Conservation (phyloP, 192 early-diverging fungal species). For the Phycomyces blakesleeanus region DNA sequence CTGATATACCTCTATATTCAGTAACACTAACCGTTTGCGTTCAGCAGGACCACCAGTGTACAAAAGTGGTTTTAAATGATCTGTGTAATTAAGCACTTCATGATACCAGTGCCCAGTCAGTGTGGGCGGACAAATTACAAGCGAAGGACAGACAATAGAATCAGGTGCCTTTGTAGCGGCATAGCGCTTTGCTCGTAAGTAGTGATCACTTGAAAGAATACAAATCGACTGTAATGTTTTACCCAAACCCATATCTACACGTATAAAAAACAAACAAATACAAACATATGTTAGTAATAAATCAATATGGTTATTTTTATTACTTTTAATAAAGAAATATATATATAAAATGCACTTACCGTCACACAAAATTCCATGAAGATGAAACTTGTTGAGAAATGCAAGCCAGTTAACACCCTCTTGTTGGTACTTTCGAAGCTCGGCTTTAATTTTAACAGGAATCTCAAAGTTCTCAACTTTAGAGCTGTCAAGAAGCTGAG, state of each 20-base stretch:
- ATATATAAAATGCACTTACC: too few relatives aligned
- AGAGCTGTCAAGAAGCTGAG: slow-evolving; percentile 87
- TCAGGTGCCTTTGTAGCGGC: slow-evolving; percentile 55
- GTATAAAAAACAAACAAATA: neutral
- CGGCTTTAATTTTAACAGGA: slow-evolving; percentile 88
- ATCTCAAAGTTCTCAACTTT: slow-evolving; percentile 85
- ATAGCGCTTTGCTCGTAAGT: slow-evolving; percentile 60
- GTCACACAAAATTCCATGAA: slow-evolving; percentile 98
- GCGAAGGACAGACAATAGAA: slow-evolving; percentile 67
- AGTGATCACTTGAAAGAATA: slow-evolving; percentile 88
- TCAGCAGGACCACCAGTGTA: slow-evolving; percentile 85
- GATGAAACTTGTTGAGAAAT: slow-evolving; percentile 93
- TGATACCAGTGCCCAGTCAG: slow-evolving; percentile 95
- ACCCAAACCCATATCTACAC: slow-evolving; percentile 92
- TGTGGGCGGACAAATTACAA: slow-evolving; percentile 96
- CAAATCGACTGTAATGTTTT: slow-evolving; percentile 98
- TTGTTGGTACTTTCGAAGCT: slow-evolving; percentile 93
- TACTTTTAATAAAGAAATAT: too few relatives aligned
- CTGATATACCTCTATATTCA: slow-evolving; percentile 1
- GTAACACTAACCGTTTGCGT: slow-evolving; percentile 49
- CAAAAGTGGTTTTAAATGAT: slow-evolving; percentile 71
- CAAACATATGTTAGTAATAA: neutral
- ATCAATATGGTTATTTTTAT: too few relatives aligned
- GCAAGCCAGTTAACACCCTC: slow-evolving; percentile 99
- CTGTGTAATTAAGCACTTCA: slow-evolving; percentile 82